A percentile compares a stretch with the other conserved stretches of the same genome.
Conservation (phyloP, 352 stramenopile genomes). For the Globisporangium canariense region DNA sequence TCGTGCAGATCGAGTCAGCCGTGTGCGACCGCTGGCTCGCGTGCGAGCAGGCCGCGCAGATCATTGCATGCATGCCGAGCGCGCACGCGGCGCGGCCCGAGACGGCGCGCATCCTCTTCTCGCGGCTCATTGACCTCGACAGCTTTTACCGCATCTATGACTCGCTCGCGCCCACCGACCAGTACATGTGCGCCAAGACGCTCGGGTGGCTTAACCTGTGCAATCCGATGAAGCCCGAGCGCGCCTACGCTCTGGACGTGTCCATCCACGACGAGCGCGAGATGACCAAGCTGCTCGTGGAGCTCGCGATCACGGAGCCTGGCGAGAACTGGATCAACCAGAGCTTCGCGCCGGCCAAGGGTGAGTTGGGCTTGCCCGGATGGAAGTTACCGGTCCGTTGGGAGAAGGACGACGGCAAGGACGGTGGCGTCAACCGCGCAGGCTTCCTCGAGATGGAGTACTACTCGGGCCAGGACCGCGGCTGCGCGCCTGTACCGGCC, state of each 20-base stretch:
- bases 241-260: conserved; percentile 65
- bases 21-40: conserved; percentile 79
- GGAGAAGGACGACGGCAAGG: conserved; percentile 75
- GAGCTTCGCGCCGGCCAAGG: conserved; percentile 46
- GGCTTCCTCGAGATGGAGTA: conserved; percentile 76
- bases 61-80: conserved; percentile 71
- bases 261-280: conserved; percentile 72
- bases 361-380: conserved; percentile 61
- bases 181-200: conserved; percentile 40
- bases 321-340: conserved; percentile 86
- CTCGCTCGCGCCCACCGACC: conserved; percentile 38
- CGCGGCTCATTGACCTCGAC: conserved; percentile 64
- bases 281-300: conserved; percentile 76
- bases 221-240: conserved; percentile 69
- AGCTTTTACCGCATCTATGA: conserved; percentile 69
- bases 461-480: conserved; percentile 59
- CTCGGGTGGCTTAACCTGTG: conserved; percentile 82
- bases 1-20: conserved; percentile 79
- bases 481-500: conserved; percentile 49
- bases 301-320: conserved; percentile 72
- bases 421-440: conserved; percentile 60
- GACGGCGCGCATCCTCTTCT: conserved; percentile 71
- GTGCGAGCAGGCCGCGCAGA: conserved; percentile 58
- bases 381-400: conserved; percentile 79
- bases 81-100: conserved; percentile 58